phyloP scores from a whole-genome alignment of 192 early-diverging fungal species.

The Fimicolochytrium jonesii region DNA sequence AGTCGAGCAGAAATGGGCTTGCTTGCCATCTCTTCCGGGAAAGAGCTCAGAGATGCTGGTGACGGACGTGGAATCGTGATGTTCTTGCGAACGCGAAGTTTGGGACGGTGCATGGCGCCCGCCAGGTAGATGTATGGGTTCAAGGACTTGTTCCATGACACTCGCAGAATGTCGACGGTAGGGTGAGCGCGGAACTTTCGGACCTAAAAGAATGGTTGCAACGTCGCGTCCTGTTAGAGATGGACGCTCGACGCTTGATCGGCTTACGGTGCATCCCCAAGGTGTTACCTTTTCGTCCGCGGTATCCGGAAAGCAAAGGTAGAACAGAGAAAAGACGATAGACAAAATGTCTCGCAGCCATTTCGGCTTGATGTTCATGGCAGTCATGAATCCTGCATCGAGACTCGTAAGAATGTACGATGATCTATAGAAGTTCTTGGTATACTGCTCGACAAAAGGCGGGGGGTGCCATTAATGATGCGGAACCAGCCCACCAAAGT shows the following conservation, averaged over 20 bases:
- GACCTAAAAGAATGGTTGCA: constrained; percentile 36
- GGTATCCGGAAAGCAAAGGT: constrained; percentile 77
- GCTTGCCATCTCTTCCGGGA: constrained; percentile 23
- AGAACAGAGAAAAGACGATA: constrained; percentile 73
- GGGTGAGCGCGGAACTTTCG: constrained; percentile 70
- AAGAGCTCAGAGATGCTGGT: constrained; percentile 38
- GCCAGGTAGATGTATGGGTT: constrained; percentile 62
- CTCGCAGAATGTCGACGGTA: constrained; percentile 80
- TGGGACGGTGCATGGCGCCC: constrained; percentile 41
- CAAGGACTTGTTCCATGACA: constrained; percentile 77
- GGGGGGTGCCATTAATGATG: no score
- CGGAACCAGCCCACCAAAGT: no score
- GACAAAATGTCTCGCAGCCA: constrained; percentile 71
- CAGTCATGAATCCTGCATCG: constrained; percentile 94
- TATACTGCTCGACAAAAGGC: no score
- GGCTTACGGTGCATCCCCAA: no score
- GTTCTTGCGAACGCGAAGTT: constrained; percentile 36
- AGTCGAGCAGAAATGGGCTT: constrained; percentile 42
- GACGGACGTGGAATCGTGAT: constrained; percentile 36
- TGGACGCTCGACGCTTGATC: no score
- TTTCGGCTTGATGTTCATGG: constrained; percentile 72
- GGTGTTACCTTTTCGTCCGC: constrained; percentile 88
- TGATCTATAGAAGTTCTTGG: constrained; percentile 83
- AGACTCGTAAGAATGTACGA: constrained; percentile 84
- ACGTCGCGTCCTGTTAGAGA: no score